Base-by-base conservation (phyloP, 192 early-diverging fungal genomes). In the Entomortierella lignicola region DNA sequence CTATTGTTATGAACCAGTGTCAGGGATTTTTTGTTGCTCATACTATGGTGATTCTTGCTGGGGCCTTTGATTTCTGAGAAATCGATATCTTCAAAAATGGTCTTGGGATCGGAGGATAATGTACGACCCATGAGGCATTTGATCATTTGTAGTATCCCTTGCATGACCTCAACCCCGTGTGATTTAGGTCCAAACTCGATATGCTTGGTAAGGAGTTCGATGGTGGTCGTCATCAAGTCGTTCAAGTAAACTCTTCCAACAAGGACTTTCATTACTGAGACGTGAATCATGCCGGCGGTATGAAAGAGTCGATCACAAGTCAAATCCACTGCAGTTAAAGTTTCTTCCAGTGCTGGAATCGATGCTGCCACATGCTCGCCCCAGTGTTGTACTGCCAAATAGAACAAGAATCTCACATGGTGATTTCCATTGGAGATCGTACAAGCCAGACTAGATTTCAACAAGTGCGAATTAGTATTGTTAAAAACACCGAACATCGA, bases 131-230 rank as follows among this genome's bases (percentile, higher is more conserved):
- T 79, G 62, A 79, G 63, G 32, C 67, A 69, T 63, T 79, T 79
- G 30, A 79, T 70, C 55, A 79, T 52, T 29, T 79, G 75, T 3
- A 79, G 34, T 4, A 79, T 51, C 12, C 75, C 75, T 17, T 79
- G 75, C 75, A 79, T 79, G 21, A 70, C 75, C 20, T 79, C 68
- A 15, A 79, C 63, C n/a, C 75, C 75, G 27, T 79, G 75, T 10
- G 75, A 79, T 13, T 79, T 79, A 10, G 75, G 63, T 20, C 66
- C 75, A 44, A 79, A 70, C 43, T 79, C 75, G 37, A 66, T 53
- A 21, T 69, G 75, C 42, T 70, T 79, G n/a, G 67, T 30, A 18
- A 79, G 43, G 20, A 70, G 39, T 8, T 79, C 75, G 8, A 70
- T 53, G 0, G 75, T 79, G 17, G 67, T 66, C 1, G 67, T 30